Base-by-base conservation (phyloP, 2,329 filamentous ascomycete species). In the Colletotrichum sp. region DNA sequence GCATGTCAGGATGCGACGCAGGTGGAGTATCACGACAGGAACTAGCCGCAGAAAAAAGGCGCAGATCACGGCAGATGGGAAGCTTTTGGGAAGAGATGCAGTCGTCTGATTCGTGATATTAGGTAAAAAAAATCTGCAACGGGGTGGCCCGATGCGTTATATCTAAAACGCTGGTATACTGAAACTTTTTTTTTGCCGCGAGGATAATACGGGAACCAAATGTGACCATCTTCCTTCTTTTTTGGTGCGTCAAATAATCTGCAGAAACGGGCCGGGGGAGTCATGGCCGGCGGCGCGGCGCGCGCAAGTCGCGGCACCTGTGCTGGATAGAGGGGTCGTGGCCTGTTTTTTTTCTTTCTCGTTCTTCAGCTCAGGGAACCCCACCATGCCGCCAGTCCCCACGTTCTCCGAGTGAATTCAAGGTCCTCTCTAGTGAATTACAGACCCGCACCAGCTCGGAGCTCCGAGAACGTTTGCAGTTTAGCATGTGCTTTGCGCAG, bases 91-190 rank as follows among this genome's bases (percentile, higher is more conserved):
- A 39, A n/a, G 55, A 59, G 39, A 34, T 68, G 66, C 34, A 49
- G 39, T 75, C 66, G 62, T 71, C 62, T 75, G 44, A 71, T 77
- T 71, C 67, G 63, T 75, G 55, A 73, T 71, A 69, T 74, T 76
- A 72, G 68, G 72, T 77, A 71, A 75, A 75, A 75, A 67, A 36
- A 32, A 63, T 28, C 15, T 67, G 71, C 76, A 77, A 68, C 66
- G 55, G 39, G 26, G 44, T 52, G 60, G 55, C 64, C 68, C 62
- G 62, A 44, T 71, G 74, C 68, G 75, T 59, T 64, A 72, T 71
- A 63, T 78, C 74, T 77, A 76, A 73, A 73, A 70, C 64, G 57
- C 30, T 76, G 75, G 59, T 68, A 75, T 76, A 60, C 49, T 32
- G 39, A 24, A 63, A 28, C 26, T 52, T 60, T 68, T 72, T 26